Base-by-base conservation (phyloP, 2,329 filamentous ascomycete species). In the Venturia nashicola region DNA sequence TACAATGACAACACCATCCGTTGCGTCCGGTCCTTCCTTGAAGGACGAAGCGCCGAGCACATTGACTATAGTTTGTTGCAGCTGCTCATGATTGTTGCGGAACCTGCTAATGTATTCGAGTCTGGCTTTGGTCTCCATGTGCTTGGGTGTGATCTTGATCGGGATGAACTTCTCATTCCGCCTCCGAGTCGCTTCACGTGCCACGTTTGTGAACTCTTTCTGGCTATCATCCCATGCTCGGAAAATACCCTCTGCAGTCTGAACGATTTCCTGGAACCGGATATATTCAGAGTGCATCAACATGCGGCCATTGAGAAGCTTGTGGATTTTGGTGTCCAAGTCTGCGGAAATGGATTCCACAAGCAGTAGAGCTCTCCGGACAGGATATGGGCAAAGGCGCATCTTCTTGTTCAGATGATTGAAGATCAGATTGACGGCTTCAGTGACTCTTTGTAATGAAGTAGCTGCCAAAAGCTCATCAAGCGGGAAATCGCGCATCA, bases 151-250 rank as follows among this genome's bases (percentile, higher is more conserved):
- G 73, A 99, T 92, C 78, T 97, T 97, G 80, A 99, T 97, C 5
- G 93, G 92, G 68, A 99, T 97, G 74, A 99, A 99, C 74, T 96
- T 96, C 75, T 97, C 95, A 71, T 96, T 95, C 69, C 94, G 86
- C 69, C 92, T 88, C 68, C 93, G 85, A 3, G 91, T 97, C 7
- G 96, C 91, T 71, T 99, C 95, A 76, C 94, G 90, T 42, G 94
- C 93, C 67, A 97, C 90, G 69, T 97, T 96, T 18, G 93, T 97
- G 72, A 99, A 99, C 70, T 97, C 94, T 74, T 97, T 97, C 72
- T 96, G 83, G 70, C 93, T 91, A 63, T 96, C 91, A 69, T 99
- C 94, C 94, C 94, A 99, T 11, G 88, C 87, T 48, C 84, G 84
- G 82, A 95, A 99, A 66, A 99, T 92, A 20, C 85, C 83, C 65